A percentile compares a stretch with the other conserved stretches of the same genome.
phyloP scores from a whole-genome alignment of 768 basidiomycete genomes.

The Suillus paluster region DNA sequence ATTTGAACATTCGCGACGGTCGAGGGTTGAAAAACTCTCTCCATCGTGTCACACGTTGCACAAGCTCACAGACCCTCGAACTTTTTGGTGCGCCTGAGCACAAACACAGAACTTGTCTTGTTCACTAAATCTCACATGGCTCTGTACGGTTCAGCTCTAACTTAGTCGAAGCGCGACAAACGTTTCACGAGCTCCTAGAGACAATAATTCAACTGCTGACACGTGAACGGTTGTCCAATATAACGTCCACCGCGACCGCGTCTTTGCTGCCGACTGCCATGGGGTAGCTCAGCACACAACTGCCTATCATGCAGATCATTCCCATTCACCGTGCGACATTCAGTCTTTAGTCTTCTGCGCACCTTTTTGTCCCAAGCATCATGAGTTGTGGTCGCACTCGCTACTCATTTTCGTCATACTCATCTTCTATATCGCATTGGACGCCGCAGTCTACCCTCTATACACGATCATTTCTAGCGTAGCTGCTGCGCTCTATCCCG shows the following conservation, averaged over 20 bases:
- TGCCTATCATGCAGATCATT: slow-evolving; percentile 29
- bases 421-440: slow-evolving; percentile 43
- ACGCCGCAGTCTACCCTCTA: slow-evolving; percentile 51
- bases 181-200: background rate
- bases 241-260: background rate
- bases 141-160: background rate
- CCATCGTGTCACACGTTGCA: too few relatives aligned
- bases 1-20: too few relatives aligned
- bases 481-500: slow-evolving; percentile 51
- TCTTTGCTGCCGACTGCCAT: slow-evolving; percentile 2
- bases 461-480: slow-evolving; percentile 42
- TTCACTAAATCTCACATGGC: background rate
- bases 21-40: background rate
- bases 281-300: slow-evolving; percentile 9
- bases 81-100: background rate
- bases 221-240: background rate
- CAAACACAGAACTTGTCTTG: background rate
- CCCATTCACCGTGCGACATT: slow-evolving; percentile 20
- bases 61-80: background rate
- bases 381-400: slow-evolving; percentile 16
- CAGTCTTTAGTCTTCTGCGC: slow-evolving; percentile 20
- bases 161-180: background rate
- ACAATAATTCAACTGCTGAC: background rate
- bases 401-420: slow-evolving; percentile 38
- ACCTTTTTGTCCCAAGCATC: slow-evolving; percentile 11